Evolutionary conservation across 306 rosid genomes (phyloP), one percentile per base, ranked within the genome.

Genomic region (Rosa lucieae): DNA sequence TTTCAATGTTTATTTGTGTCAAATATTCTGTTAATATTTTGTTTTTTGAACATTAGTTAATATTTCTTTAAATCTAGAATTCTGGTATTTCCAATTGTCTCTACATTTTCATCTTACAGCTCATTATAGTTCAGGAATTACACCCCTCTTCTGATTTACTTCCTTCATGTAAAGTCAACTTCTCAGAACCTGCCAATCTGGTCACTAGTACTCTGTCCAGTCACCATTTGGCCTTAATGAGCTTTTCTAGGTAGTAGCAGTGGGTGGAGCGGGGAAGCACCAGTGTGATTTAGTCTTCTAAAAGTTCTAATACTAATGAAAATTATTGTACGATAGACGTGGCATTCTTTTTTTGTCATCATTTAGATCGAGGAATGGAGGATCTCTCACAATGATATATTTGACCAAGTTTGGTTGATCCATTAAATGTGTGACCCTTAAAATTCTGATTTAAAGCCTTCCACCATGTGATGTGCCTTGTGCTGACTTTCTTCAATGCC

Each of bases 401-500:
- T 59, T 74, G 5, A n/a, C 37, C 40, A 75, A 62, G 21, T 43
- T 46, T 43, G 10, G 2, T 26, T 62, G 43, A 61, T 21, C 14
- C 70, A 59, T 62, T 23, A 76, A 29, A 59, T 59, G 23, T 23
- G 40, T 58, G 39, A 11, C 55, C 77, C 13, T 18, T 6, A 10
- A 40, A 74, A 8, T 56, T 70, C 62, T 46, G 23, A 51, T 49
- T 73, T 18, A 10, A 42, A 8, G 5, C 46, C 48, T 13, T 17
- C 37, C 21, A 47, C 77, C 48, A 42, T 7, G 42, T 37, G 68
- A 23, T 61, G 56, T 53, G 39, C 53, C 11, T 55, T 26, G 26
- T 73, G 51, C 78, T 73, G 61, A 78, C 59, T 79, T 77, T 73
- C 78, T 52, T 80, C 76, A 87, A 46, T 26, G 35, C 70, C 78